A percentile compares a stretch with the other conserved stretches of the same genome.
Conservation (phyloP, 2,329 filamentous ascomycete species). For the Cryphonectria carpinicola region DNA sequence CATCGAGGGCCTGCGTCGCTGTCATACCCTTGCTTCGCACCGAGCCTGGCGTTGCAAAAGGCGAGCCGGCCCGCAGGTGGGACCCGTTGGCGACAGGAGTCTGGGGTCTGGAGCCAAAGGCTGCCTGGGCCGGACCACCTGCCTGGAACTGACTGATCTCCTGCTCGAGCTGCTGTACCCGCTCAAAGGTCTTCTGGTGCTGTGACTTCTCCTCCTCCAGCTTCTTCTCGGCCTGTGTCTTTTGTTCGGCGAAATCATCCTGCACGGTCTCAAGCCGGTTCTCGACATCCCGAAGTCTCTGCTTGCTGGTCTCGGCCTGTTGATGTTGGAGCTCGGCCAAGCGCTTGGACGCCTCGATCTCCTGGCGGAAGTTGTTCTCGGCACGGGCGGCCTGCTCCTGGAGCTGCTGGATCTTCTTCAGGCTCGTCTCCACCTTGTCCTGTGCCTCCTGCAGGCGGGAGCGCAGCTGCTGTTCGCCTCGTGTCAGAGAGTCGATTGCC, state of each 20-base stretch:
- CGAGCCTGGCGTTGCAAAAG: slow-evolving; percentile 65
- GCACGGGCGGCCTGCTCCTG: slow-evolving; percentile 80
- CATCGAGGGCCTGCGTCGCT: slow-evolving; percentile 66
- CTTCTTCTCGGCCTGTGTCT: slow-evolving; percentile 59
- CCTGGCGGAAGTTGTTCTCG: slow-evolving; percentile 85
- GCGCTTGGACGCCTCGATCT: slow-evolving; percentile 79
- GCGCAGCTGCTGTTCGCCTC: slow-evolving; percentile 79
- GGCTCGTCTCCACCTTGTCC: slow-evolving; percentile 82
- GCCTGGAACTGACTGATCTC: slow-evolving; percentile 59
- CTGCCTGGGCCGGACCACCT: slow-evolving; percentile 47
- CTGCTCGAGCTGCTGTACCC: slow-evolving; percentile 54
- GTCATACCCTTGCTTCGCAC: slow-evolving; percentile 60
- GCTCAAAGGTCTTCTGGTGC: slow-evolving; percentile 51
- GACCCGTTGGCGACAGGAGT: slow-evolving; percentile 65
- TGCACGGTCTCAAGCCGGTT: slow-evolving; percentile 63
- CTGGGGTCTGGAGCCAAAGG: slow-evolving; percentile 57
- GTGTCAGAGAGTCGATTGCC: slow-evolving; percentile 75
- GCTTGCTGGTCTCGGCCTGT: slow-evolving; percentile 72
- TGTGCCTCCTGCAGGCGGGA: slow-evolving; percentile 82
- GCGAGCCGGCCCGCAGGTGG: slow-evolving; percentile 55
- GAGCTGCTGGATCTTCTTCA: slow-evolving; percentile 81
- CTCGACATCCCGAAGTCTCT: slow-evolving; percentile 72
- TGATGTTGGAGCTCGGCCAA: slow-evolving; percentile 83
- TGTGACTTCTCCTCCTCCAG: slow-evolving; percentile 59
- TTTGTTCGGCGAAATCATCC: slow-evolving; percentile 67